These are phyloP conservation scores for Chlorella sp. DNA, from an alignment of 139 green algal genomes.

Conservation along the genomic window DNA sequence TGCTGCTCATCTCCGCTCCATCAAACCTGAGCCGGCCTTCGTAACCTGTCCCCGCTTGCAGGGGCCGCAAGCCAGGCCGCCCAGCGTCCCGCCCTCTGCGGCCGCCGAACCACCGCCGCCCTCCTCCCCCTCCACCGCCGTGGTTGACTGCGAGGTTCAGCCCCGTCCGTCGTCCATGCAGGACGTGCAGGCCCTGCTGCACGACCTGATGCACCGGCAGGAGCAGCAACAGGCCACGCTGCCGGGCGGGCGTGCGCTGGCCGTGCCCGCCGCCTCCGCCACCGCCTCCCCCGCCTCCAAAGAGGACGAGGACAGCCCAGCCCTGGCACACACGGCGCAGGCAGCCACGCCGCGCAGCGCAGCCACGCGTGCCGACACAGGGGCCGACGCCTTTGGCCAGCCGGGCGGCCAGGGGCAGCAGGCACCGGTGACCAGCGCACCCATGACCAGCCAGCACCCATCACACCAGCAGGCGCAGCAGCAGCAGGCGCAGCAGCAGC, in stretches of 20 bases:
- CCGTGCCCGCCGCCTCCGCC: background rate
- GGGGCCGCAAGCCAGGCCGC: background rate
- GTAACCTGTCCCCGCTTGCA: background rate
- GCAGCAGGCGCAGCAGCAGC: constrained; percentile 6
- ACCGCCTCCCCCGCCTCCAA: constrained; percentile 2
- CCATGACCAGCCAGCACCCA: background rate
- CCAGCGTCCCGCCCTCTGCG: background rate
- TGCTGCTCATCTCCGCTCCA: no score
- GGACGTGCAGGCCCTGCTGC: constrained; percentile 30
- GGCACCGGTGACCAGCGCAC: background rate
- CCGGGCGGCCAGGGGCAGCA: background rate
- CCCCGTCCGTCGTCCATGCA: constrained; percentile 25
- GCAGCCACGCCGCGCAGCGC: no score
- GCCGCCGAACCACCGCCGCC: background rate
- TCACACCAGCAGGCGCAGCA: background rate
- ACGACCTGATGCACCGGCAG: constrained; percentile 21
- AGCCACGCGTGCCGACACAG: background rate
- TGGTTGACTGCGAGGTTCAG: background rate
- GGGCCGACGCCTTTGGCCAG: no score
- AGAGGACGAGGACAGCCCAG: background rate
- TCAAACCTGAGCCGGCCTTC: no score
- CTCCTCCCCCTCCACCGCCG: background rate
- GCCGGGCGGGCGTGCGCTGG: background rate
- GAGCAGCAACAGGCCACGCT: constrained; percentile 21
- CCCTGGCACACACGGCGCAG: no score